Evolutionary conservation across 1,284 basidiomycete genomes (phyloP).

Genomic region (Rhodotorula sp.): DNA sequence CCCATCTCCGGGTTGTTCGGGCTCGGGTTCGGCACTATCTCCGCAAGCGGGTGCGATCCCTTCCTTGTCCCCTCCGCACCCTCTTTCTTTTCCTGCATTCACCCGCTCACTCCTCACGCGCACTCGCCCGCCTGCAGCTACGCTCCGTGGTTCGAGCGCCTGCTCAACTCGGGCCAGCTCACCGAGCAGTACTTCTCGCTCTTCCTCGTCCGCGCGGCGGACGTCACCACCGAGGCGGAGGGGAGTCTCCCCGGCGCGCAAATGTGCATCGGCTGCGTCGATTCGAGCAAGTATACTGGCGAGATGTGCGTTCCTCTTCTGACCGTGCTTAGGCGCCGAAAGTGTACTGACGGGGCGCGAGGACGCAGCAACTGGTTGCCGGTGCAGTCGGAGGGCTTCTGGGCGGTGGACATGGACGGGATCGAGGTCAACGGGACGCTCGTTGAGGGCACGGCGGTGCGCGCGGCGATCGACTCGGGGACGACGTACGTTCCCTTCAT

Average conservation of each 20-base stretch:
- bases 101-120: too few relatives aligned
- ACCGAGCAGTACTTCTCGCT: slow-evolving; percentile 33
- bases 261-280: slow-evolving; percentile 40
- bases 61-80: background rate
- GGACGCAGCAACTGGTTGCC: slow-evolving; percentile 14
- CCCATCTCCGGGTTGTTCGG: slow-evolving; percentile 29
- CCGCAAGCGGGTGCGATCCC: slow-evolving; percentile 12
- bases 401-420: slow-evolving; percentile 16
- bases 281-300: slow-evolving; percentile 33
- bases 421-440: slow-evolving; percentile 6
- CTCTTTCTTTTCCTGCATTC: background rate
- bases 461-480: slow-evolving; percentile 11
- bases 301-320: slow-evolving; percentile 24
- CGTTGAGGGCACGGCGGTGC: slow-evolving; percentile 1
- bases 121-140: background rate
- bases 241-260: slow-evolving; percentile 35
- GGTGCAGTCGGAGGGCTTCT: slow-evolving; percentile 18
- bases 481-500: slow-evolving; percentile 9
- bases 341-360: background rate
- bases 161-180: slow-evolving; percentile 24
- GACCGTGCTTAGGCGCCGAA: background rate
- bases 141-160: slow-evolving; percentile 39
- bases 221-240: slow-evolving; percentile 13
- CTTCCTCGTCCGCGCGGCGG: slow-evolving; percentile 31
- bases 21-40: slow-evolving; percentile 21